Percentiles rank a stretch among this genome's conserved stretches.
Conservation (phyloP, 805 yeast genomes). For the Cyberlindnera mycetangii region DNA sequence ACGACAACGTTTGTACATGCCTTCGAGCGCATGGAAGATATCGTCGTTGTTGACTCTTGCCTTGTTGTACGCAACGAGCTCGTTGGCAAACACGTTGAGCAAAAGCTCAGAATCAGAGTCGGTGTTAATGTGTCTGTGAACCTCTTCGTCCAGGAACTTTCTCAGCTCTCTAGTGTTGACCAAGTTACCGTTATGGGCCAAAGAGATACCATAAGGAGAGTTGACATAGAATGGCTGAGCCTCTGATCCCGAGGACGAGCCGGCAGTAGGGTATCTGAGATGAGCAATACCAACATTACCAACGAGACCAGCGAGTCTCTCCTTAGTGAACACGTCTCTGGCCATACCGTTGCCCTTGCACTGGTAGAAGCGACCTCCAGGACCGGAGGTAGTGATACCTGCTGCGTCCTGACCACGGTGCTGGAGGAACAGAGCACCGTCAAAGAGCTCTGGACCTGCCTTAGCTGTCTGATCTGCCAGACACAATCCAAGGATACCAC, state of each 20-base stretch:
- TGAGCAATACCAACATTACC: conserved; percentile 97
- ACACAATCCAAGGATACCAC: conserved; percentile 91
- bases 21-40: conserved; percentile 79
- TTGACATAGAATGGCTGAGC: conserved; percentile 99
- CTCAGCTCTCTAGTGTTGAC: conserved; percentile 80
- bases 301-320: conserved; percentile 70
- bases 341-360: conserved; percentile 99
- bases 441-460: conserved; percentile 88
- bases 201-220: conserved; percentile 89
- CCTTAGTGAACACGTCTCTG: conserved; percentile 89
- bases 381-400: conserved; percentile 96
- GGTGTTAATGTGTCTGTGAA: conserved; percentile 95
- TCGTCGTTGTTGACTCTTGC: conserved; percentile 90
- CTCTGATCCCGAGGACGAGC: conserved; percentile 91
- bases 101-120: conserved; percentile 93
- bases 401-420: conserved; percentile 99
- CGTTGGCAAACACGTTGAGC: conserved; percentile 87
- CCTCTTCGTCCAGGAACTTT: conserved; percentile 83
- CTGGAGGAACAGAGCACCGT: conserved; percentile 88
- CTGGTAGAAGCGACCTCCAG: conserved; percentile 90
- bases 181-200: conserved; percentile 93
- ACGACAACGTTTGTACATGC: conserved; percentile 75
- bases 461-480: conserved; percentile 67
- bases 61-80: conserved; percentile 87
- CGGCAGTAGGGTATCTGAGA: conserved; percentile 96